phyloP scores from a whole-genome alignment of 2,329 filamentous ascomycete species.

The Cryphonectria radicalis region DNA sequence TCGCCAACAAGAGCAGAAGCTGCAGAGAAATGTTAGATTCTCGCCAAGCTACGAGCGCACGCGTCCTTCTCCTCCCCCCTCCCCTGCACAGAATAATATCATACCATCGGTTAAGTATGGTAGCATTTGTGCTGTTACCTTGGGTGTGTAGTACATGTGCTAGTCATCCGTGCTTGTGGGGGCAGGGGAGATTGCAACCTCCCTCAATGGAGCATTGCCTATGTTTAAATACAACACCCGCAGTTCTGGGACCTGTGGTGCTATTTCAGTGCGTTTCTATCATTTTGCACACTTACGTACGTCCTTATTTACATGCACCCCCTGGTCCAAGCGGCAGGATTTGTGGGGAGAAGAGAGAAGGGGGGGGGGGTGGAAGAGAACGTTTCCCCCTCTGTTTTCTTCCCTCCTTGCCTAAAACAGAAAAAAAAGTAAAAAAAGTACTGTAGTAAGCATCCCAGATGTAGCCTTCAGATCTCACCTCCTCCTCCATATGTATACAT shows the following conservation, averaged over 20 bases:
- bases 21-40: too few species aligned
- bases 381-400: neutral
- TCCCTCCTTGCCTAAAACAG: neutral
- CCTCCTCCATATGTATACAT: neutral
- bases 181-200: neutral
- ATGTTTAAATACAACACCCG: neutral
- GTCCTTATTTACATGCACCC: too few species aligned
- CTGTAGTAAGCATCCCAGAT: too few species aligned
- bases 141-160: neutral
- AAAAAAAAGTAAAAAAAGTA: neutral
- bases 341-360: neutral
- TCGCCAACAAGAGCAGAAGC: too few species aligned
- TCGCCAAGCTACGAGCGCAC: too few species aligned
- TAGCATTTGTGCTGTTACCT: neutral
- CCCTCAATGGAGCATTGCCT: neutral
- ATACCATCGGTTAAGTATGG: neutral
- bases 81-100: neutral
- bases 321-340: neutral
- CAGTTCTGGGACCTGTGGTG: too few species aligned
- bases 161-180: neutral
- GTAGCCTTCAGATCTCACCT: neutral
- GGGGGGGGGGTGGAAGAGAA: too few species aligned
- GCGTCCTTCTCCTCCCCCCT: too few species aligned
- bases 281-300: neutral
- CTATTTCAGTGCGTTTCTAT: neutral